Evolutionary conservation across 2,329 filamentous ascomycete genomes (phyloP), one percentile per base, ranked within the genome.

Genomic region (Diaporthe citri): DNA sequence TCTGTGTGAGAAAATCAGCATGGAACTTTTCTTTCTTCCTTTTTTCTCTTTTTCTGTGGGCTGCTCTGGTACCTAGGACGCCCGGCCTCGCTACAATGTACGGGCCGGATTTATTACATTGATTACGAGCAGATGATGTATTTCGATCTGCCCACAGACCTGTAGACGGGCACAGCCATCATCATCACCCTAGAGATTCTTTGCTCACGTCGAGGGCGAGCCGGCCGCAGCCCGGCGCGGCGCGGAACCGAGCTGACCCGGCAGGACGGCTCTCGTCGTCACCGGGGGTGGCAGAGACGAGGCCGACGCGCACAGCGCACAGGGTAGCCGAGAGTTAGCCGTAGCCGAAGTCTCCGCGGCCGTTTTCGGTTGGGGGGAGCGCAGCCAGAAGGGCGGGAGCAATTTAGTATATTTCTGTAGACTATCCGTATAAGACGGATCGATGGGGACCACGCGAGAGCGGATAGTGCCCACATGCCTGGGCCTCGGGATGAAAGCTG

Each of bases 401-500:
- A 13, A 55, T 55, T 55, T 22, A 31, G 13, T 7, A 13, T 5
- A n/a, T 10, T n/a, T n/a, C n/a, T n/a, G 1, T 5, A 55, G 55
- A 56, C 28, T 56, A 31, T 31, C 31, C 31, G 31, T 31, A 56
- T 31, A 12, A 41, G n/a, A 64, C 15, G 15, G 39, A 17, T 20
- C 41, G 25, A 46, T 64, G 39, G 59, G 59, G 59, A 20, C 36
- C n/a, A 46, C 25, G 15, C 39, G 20, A 59, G 48, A 39, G 57
- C 43, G 43, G 62, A 51, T 17, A 28, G 17, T 67, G 36, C 10
- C 62, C 62, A 52, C 43, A 41, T 46, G 39, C 46, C 25, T 67
- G 62, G 46, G 39, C 62, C 62, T 67, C 62, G 62, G 62, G 62
- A 67, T 17, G 62, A 67, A 67, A 46, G 36, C 36, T 39, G 4